Evolutionary conservation across 495 filamentous ascomycete genomes (phyloP).

Genomic region (Aspergillus ellipticus): DNA sequence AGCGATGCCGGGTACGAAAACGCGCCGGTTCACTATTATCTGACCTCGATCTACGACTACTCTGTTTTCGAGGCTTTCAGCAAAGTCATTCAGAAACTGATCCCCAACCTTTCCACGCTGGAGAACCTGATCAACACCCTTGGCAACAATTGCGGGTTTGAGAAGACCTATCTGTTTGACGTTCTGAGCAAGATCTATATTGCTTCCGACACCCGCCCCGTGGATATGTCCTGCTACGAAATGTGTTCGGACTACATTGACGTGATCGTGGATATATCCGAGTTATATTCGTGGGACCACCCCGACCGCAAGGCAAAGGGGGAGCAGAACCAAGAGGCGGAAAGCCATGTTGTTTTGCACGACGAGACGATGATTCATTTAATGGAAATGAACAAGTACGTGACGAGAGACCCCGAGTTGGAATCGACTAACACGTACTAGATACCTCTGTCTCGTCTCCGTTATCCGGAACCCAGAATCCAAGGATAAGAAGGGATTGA

Average conservation of each 20-base stretch:
- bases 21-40: slow-evolving; percentile 84
- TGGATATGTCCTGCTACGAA: slow-evolving; percentile 91
- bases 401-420: not conserved
- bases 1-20: slow-evolving; percentile 89
- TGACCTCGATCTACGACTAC: slow-evolving; percentile 96
- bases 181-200: slow-evolving; percentile 98
- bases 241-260: slow-evolving; percentile 98
- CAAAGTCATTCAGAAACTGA: slow-evolving; percentile 96
- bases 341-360: slow-evolving; percentile 73
- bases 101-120: slow-evolving; percentile 85
- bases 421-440: slow-evolving; percentile 18
- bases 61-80: slow-evolving; percentile 97
- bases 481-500: slow-evolving; percentile 54
- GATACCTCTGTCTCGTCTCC: slow-evolving; percentile 67
- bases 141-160: slow-evolving; percentile 83
- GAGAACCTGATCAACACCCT: slow-evolving; percentile 89
- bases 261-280: slow-evolving; percentile 91
- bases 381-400: slow-evolving; percentile 85
- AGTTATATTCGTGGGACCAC: slow-evolving; percentile 79
- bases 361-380: slow-evolving; percentile 83
- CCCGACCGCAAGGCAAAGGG: slow-evolving; percentile 58
- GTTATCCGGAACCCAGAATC: slow-evolving; percentile 64
- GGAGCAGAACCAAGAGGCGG: slow-evolving; percentile 67
- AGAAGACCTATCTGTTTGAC: slow-evolving; percentile 97
- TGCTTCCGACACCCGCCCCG: slow-evolving; percentile 87